A percentile compares a stretch with the other conserved stretches of the same genome.
phyloP scores from a whole-genome alignment of 768 basidiomycete genomes.

The Trametes meyenii region DNA sequence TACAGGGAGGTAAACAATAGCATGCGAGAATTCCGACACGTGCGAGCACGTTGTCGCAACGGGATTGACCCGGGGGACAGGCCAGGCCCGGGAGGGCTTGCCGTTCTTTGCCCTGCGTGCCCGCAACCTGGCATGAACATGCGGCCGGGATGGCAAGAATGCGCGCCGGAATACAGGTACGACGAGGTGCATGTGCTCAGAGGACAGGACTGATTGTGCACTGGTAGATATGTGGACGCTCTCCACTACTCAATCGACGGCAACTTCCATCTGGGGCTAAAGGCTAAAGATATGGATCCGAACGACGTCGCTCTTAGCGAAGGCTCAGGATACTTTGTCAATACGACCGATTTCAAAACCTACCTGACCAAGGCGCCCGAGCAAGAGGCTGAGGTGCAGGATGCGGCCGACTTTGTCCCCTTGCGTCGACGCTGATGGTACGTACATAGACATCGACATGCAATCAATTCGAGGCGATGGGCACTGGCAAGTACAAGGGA shows the following conservation, averaged over 20 bases:
- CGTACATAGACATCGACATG: conserved; percentile 18
- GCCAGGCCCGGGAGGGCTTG: conserved; percentile 16
- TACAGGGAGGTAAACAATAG: conserved; percentile 4
- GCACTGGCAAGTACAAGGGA: conserved; percentile 12
- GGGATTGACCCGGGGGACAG: neutral
- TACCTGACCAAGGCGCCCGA: neutral
- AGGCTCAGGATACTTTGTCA: conserved; percentile 20
- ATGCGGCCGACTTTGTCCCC: too few relatives aligned
- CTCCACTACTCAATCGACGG: conserved; percentile 19
- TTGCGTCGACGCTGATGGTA: too few relatives aligned
- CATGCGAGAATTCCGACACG: neutral
- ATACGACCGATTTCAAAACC: conserved; percentile 6
- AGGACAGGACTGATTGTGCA: too few relatives aligned
- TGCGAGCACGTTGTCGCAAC: neutral
- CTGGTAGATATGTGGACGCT: conserved; percentile 15
- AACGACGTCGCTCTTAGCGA: conserved; percentile 17
- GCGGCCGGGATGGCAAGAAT: conserved; percentile 22
- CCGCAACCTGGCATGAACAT: conserved; percentile 29
- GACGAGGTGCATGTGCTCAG: neutral
- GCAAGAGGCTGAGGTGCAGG: neutral
- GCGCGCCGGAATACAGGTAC: neutral
- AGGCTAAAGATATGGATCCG: conserved; percentile 13
- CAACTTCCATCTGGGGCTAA: conserved; percentile 20
- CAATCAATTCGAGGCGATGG: conserved; percentile 25
- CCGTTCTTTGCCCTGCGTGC: conserved; percentile 29